Evolutionary conservation across 441 rosid species (phyloP).

Genomic region (Croton laevigatus): DNA sequence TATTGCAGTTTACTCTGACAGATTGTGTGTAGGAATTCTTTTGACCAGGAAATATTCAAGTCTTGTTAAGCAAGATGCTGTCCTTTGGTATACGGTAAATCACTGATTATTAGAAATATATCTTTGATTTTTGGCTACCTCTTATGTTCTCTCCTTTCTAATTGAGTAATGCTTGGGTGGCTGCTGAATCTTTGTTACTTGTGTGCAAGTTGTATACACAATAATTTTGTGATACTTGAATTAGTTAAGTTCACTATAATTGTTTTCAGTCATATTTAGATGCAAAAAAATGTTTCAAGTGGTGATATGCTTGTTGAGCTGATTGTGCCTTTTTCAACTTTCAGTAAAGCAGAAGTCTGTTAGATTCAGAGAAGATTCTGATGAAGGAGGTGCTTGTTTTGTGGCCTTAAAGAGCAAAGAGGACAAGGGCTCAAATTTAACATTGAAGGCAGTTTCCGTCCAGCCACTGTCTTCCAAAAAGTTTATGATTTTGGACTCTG

Average conservation of each 20-base stretch:
- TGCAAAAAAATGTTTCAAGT: conserved; percentile 3
- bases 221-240: conserved; percentile 1
- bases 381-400: conserved; percentile 40
- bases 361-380: conserved; percentile 46
- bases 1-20: conserved; percentile 26
- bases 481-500: conserved; percentile 58
- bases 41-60: conserved; percentile 32
- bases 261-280: not conserved
- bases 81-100: conserved; percentile 38
- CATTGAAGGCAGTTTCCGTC: conserved; percentile 50
- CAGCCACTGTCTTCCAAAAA: conserved; percentile 52
- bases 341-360: conserved; percentile 49
- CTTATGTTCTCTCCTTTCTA: conserved; percentile 13
- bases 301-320: conserved; percentile 12
- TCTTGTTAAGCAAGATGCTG: conserved; percentile 30
- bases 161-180: not conserved
- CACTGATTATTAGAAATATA: conserved; percentile 20
- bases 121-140: conserved; percentile 20
- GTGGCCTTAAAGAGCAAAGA: conserved; percentile 43
- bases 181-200: not conserved
- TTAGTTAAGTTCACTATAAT: conserved; percentile 12
- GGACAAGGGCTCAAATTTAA: conserved; percentile 25
- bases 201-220: not conserved
- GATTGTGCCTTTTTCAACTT: conserved; percentile 26
- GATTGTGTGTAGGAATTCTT: conserved; percentile 26